Percentiles rank a stretch among this genome's conserved stretches.
Evolutionary conservation across 164 flowering plant species (phyloP).

Genomic region (Aristolochia contorta): DNA sequence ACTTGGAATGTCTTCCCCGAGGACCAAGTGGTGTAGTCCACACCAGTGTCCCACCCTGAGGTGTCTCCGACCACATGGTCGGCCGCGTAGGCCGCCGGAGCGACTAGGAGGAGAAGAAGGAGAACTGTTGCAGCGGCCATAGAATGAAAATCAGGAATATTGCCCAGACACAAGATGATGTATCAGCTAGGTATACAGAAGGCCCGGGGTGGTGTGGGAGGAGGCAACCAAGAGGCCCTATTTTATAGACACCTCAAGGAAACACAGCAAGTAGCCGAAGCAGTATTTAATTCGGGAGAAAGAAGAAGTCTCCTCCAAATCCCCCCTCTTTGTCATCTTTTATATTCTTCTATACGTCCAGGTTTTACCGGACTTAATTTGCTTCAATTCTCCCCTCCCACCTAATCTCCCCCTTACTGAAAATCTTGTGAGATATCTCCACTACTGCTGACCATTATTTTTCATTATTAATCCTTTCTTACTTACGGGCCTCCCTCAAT

Average conservation of each 20-base stretch:
- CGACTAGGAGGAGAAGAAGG: slow-evolving; percentile 1
- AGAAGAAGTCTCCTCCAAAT: slow-evolving; percentile 3
- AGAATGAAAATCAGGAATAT: neutral
- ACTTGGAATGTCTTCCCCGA: slow-evolving; percentile 32
- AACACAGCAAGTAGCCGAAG: neutral
- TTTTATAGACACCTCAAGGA: slow-evolving; percentile 1
- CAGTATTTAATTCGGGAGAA: neutral
- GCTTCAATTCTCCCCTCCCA: neutral
- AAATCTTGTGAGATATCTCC: slow-evolving; percentile 26
- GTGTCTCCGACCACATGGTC: slow-evolving; percentile 39
- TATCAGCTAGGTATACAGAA: neutral
- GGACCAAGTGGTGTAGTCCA: slow-evolving; percentile 46
- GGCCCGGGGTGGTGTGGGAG: neutral
- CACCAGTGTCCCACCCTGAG: slow-evolving; percentile 61
- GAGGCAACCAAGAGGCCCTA: neutral
- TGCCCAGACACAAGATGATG: neutral
- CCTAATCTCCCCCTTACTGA: slow-evolving; percentile 16
- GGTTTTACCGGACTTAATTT: too few species aligned
- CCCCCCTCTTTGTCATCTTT: neutral
- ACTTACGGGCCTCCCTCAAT: too few species aligned
- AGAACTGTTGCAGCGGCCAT: slow-evolving; percentile 8
- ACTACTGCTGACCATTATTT: too few species aligned
- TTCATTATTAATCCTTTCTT: too few species aligned
- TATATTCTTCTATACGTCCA: neutral
- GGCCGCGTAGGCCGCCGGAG: slow-evolving; percentile 7